Evolutionary conservation across 495 filamentous ascomycete species (phyloP), one percentile per base, ranked within the genome.

Genomic region (Penicillium cinerascens): DNA sequence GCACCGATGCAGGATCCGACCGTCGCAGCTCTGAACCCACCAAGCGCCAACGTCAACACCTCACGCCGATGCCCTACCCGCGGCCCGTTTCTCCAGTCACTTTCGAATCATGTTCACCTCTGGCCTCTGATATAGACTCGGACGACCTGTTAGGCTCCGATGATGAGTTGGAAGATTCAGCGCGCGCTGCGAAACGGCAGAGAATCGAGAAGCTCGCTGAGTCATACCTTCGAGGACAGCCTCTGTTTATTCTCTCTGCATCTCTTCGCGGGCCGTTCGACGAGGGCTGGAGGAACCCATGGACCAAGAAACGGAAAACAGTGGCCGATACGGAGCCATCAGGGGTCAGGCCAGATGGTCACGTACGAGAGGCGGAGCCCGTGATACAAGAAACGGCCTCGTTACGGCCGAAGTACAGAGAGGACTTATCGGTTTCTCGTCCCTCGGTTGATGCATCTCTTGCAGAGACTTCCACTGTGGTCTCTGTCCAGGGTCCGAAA

Each of bases 271-370:
- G 86, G 0, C 86, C 86, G 0, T 85, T 89, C 44, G 77, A 82
- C 15, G 64, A 73, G 0, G 77, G 73, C 23, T 89, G 86, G 86
- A 53, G 56, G 21, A 89, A 89, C 55, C 86, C 85, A 0, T 88
- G 84, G 86, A 71, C 57, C 26, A 75, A 72, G 44, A 44, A 66
- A 6, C 52, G 74, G 44, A 60, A 43, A n/a, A 8, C 17, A 6
- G 21, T 22, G 3, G 38, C 20, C 15, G 41, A 42, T 16, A 8
- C 42, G 44, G 38, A 21, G 33, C 23, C 9, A 18, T 6, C n/a
- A 13, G 43, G 13, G 2, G 29, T 33, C 11, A 13, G 10, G 29
- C 4, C 37, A 13, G 10, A 44, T 2, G 15, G 9, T 10, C n/a
- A 8, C 10, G 21, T 13, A 15, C 11, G 17, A 13, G 39, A 20